Evolutionary conservation across 768 basidiomycete genomes (phyloP).

Genomic region (Agrocybe pediades): DNA sequence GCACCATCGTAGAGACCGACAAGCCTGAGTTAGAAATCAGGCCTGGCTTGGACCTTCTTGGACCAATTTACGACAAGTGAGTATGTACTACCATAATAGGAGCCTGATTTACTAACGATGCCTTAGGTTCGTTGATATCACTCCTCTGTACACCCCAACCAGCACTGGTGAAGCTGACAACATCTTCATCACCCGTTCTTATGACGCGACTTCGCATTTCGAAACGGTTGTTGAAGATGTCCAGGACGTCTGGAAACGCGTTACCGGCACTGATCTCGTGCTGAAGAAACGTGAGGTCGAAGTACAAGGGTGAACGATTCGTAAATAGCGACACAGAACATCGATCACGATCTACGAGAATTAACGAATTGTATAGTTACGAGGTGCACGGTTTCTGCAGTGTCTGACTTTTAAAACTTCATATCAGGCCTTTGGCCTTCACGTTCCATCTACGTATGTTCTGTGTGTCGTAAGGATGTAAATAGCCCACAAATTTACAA

Average conservation of each 20-base stretch:
- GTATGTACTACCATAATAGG: constrained; percentile 21
- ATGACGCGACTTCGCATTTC: constrained; percentile 98
- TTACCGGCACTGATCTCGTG: constrained; percentile 74
- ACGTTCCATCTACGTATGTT: too few relatives aligned
- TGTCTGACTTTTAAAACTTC: too few relatives aligned
- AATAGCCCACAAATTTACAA: too few relatives aligned
- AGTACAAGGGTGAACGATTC: constrained; percentile 41
- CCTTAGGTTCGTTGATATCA: constrained; percentile 84
- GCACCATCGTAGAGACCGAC: constrained; percentile 95
- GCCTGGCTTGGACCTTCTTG: constrained; percentile 91
- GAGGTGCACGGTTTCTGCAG: too few relatives aligned
- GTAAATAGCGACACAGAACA: neutral
- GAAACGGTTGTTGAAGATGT: constrained; percentile 99
- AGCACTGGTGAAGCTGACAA: constrained; percentile 80
- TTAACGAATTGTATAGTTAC: constrained; percentile 4
- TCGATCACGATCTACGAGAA: neutral
- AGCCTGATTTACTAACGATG: constrained; percentile 6
- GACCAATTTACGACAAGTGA: constrained; percentile 92
- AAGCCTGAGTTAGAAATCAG: constrained; percentile 89
- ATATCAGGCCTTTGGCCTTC: too few relatives aligned
- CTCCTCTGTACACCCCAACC: constrained; percentile 88
- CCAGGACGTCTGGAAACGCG: constrained; percentile 92
- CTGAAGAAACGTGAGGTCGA: constrained; percentile 87
- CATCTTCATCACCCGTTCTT: constrained; percentile 96
- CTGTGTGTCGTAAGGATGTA: too few relatives aligned